Evolutionary conservation across 306 rosid genomes (phyloP), one percentile per base, ranked within the genome.

Genomic region (Dalbergia cochinchinensis): DNA sequence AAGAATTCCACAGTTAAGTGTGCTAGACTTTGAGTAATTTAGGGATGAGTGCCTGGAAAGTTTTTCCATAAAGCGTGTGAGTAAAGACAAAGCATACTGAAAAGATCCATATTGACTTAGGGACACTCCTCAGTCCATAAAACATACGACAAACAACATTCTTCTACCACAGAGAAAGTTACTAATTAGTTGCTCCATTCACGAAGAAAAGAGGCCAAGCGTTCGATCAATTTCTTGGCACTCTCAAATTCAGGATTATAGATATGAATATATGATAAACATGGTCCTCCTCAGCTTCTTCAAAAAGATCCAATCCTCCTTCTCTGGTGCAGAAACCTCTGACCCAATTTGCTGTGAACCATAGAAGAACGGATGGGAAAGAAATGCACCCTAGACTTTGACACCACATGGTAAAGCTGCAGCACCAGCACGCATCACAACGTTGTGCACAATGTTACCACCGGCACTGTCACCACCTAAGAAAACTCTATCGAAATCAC

Each of bases 391-490:
- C 0, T 20, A 10, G 3, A 84, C 1, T 41, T 61, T 69, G 6
- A 75, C 75, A 5, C 64, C 82, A 2, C 57, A 12, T 0, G 44
- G 78, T 10, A 84, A 22, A n/a, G 0, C 16, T 33, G 79, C 87
- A 42, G 7, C 26, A 8, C 84, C 87, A 5, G 82, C 87, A 33
- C 84, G 80, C 74, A 84, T 54, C 53, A 75, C 81, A 0, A 84
- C 4, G 39, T 69, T 51, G 15, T 84, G 84, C 0, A 9, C 86
- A 0, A 78, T 78, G 1, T 78, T 83, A 54, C 20, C 86, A 9
- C 86, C 86, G 0, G 87, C 82, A 5, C 87, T 84, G 15, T 84
- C 87, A 12, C 87, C 84, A 0, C 84, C 87, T 0, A 69, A 31
- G 72, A 69, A 84, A 10, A 84, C 8, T 53, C 71, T 60, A 48